Evolutionary conservation across 1,284 basidiomycete genomes (phyloP), one percentile per base, ranked within the genome.

Genomic region (Wolfiporia cocos): DNA sequence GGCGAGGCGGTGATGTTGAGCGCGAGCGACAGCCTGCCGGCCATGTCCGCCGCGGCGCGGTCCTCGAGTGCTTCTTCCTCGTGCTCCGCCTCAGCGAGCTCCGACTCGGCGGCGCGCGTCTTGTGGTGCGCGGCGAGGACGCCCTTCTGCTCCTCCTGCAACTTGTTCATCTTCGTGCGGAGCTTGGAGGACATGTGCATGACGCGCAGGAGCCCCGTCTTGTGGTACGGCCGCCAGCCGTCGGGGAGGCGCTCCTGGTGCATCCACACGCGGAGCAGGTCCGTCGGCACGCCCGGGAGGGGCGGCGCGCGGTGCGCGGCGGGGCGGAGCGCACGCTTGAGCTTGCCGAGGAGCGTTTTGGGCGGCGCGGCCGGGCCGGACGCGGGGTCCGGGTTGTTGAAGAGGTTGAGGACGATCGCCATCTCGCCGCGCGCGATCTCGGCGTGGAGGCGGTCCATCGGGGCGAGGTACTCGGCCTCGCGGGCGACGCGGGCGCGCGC

Each of bases 221-320:
- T 61, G 40, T 70, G 71, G 11, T 58, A 58, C 4, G 76, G 71
- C 42, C 53, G 64, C 79, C 78, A 81, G 1, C 57, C 67, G 2
- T 69, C 63, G 0, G 80, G 80, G 2, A 81, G 49, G 7, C 73
- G 63, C 49, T 78, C 78, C 12, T 76, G 47, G 11, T 57, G 47
- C 34, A 79, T 64, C 78, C 77, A 81, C 5, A 55, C 50, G 26
- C 63, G 58, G 18, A 79, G 51, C 50, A 67, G 63, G 21, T 72
- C 68, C 24, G 70, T 51, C 0, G 72, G 69, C 1, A 77, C 53
- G 0, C 74, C 76, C 34, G 44, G 40, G 24, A 48, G 47, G 31
- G 49, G 44, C n/a, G n/a, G n/a, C 15, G 37, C 37, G 28, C 40
- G 35, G 34, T 2, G 19, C 19, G 18, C 18, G 12, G 17, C 15